Base-by-base conservation (phyloP, 2,329 filamentous ascomycete genomes). In the Dothideomycetidae sp. region DNA sequence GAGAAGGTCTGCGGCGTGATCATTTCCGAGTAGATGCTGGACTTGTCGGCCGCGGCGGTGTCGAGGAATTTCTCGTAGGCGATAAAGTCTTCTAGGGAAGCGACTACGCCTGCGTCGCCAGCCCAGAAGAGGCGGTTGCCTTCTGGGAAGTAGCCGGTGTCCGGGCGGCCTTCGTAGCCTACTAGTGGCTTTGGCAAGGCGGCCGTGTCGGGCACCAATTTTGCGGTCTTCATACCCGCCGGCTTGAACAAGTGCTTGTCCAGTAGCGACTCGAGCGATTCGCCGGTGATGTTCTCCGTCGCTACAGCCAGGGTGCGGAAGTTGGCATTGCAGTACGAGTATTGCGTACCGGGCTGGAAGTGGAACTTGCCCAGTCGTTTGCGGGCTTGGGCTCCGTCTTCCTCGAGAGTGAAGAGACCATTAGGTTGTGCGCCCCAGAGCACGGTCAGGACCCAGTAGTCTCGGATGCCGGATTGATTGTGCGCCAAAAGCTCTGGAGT, bases 71-170 rank as follows among this genome's bases (percentile, higher is more conserved):
- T 52, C 43, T 66, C 62, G 39, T 63, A 66, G 1, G 58, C 58
- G 34, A 64, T 53, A 62, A 66, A 64, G 43, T 66, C 62, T n/a
- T 49, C 46, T 2, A 65, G 53, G 4, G 60, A 59, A 33, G 60
- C 62, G 3, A 57, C 59, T 10, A 64, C 48, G 5, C 62, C 62
- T 4, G 62, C 62, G 48, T 65, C 62, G 3, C 61, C 62, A 12
- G 61, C 54, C 62, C 62, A 66, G 41, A 65, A 59, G 33, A 65
- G 64, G 0, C 51, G 50, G 37, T 66, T 65, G 10, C 50, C 37
- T 3, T 54, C 59, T 1, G 53, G 48, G 3, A 52, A 43, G 35
- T 53, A 64, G 0, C 62, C 62, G 5, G 42, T 36, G 10, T 52
- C 36, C 39, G 60, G 59, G 11, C 50, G 49, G 3, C 61, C 61